These are phyloP conservation scores for Ceraceosorus guamensis DNA, from an alignment of 1,284 basidiomycete species.

Conservation along the genomic window DNA sequence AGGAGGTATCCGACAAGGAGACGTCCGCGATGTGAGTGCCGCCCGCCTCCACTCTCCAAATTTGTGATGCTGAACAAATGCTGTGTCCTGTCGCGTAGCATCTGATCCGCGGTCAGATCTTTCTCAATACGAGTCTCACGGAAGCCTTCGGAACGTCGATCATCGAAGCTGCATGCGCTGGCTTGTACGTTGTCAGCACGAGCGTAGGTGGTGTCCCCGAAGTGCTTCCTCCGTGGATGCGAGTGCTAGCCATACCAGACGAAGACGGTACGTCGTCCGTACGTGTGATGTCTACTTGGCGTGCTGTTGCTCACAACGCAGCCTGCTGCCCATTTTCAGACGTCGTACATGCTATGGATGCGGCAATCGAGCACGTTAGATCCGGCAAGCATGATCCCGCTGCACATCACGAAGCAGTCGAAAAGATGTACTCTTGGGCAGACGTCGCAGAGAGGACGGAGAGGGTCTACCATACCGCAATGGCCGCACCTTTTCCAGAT, in stretches of 20 bases:
- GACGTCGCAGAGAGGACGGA: conserved; percentile 76
- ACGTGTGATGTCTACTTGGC: not conserved
- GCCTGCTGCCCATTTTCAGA: conserved; percentile 54
- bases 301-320: not conserved
- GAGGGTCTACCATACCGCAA: conserved; percentile 66
- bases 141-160: conserved; percentile 95
- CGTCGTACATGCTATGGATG: conserved; percentile 70
- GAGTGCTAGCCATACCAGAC: conserved; percentile 84
- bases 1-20: conserved; percentile 69
- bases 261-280: conserved; percentile 58
- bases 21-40: conserved; percentile 67
- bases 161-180: conserved; percentile 89
- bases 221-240: conserved; percentile 84
- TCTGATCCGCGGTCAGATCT: conserved; percentile 75
- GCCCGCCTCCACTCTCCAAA: not conserved
- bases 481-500: conserved; percentile 48
- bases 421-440: conserved; percentile 79
- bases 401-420: conserved; percentile 69
- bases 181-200: conserved; percentile 88
- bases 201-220: conserved; percentile 93
- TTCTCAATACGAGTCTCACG: conserved; percentile 89
- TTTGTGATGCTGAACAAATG: not conserved
- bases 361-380: conserved; percentile 68
- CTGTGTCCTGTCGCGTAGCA: conserved; percentile 54
- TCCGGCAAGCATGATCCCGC: conserved; percentile 67